Conservation (phyloP, 1,139 yeast genomes). For the Yamadazyma triangularis region DNA sequence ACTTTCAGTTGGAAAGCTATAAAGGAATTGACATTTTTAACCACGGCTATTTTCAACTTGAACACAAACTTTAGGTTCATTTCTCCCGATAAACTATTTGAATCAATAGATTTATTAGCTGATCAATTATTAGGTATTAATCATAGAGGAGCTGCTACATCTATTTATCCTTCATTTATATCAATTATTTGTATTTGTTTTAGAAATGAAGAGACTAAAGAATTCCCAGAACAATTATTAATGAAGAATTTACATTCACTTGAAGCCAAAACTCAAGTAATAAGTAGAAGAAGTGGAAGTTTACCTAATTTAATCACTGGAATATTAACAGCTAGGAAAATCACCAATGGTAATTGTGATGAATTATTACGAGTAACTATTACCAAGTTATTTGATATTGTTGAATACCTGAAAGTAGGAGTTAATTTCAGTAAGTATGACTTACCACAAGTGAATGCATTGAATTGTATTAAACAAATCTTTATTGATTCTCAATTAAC, state of each 20-base stretch:
- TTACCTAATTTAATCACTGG: constrained; percentile 77
- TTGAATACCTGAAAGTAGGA: not conserved
- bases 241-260: constrained; percentile 48
- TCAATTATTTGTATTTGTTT: constrained; percentile 55
- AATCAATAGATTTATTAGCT: constrained; percentile 41
- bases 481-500: constrained; percentile 67
- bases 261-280: constrained; percentile 55
- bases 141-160: constrained; percentile 89
- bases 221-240: constrained; percentile 53
- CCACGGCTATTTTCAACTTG: constrained; percentile 37
- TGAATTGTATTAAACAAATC: constrained; percentile 74
- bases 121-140: constrained; percentile 69
- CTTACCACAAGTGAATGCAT: constrained; percentile 89
- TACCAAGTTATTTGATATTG: constrained; percentile 25
- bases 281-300: constrained; percentile 91
- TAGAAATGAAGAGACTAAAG: constrained; percentile 19
- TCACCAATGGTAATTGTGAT: constrained; percentile 8
- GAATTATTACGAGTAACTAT: constrained; percentile 47
- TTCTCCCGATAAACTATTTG: constrained; percentile 18
- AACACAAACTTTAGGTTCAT: constrained; percentile 4
- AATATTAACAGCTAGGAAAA: constrained; percentile 53
- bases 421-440: constrained; percentile 46
- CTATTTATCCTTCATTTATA: constrained; percentile 76
- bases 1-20: constrained; percentile 75
- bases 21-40: constrained; percentile 65